phyloP scores from a whole-genome alignment of 441 rosid species.

The Populus hybrid region DNA sequence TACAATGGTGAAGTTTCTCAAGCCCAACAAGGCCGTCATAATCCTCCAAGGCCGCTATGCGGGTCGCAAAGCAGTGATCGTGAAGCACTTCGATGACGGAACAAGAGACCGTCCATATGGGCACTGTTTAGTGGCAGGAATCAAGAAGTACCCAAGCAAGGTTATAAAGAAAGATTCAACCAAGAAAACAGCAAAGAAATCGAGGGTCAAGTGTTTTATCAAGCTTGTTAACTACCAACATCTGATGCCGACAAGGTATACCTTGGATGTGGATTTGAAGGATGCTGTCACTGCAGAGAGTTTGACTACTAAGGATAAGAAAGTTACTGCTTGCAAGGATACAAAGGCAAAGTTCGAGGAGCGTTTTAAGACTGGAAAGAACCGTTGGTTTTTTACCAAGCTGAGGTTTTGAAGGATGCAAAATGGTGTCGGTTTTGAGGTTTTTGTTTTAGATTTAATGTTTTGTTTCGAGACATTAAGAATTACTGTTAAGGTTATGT shows the following conservation, averaged over 20 bases:
- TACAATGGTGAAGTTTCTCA: conserved; percentile 54
- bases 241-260: conserved; percentile 66
- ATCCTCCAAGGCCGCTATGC: conserved; percentile 63
- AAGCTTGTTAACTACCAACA: conserved; percentile 59
- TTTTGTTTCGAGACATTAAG: not conserved
- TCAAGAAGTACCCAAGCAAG: conserved; percentile 57
- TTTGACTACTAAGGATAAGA: conserved; percentile 47
- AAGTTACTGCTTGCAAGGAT: conserved; percentile 49
- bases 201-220: conserved; percentile 49
- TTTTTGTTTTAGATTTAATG: not conserved
- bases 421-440: not conserved
- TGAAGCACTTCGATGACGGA: conserved; percentile 46
- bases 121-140: conserved; percentile 59
- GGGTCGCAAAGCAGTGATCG: conserved; percentile 56
- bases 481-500: not conserved
- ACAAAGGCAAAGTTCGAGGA: conserved; percentile 56
- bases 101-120: conserved; percentile 50
- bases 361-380: conserved; percentile 61
- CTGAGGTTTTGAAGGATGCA: conserved; percentile 41
- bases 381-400: conserved; percentile 63
- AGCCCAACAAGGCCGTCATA: conserved; percentile 58
- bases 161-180: conserved; percentile 58
- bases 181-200: conserved; percentile 67
- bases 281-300: conserved; percentile 41
- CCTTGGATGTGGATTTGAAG: conserved; percentile 57